Evolutionary conservation across 2,329 filamentous ascomycete species (phyloP), one percentile per base, ranked within the genome.

Genomic region (Colletotrichum zoysiae): DNA sequence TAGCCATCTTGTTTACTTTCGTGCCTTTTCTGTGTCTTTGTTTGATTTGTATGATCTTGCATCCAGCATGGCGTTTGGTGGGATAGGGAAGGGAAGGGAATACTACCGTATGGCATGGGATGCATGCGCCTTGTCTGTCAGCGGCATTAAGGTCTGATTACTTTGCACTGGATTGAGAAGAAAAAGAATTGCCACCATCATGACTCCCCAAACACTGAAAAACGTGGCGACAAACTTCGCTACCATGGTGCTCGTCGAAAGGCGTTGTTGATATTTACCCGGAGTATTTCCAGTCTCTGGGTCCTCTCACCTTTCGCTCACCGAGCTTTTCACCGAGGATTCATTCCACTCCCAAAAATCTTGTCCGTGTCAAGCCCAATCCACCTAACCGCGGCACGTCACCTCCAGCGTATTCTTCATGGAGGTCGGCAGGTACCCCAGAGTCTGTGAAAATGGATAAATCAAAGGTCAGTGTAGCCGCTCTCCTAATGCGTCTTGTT

Each of bases 11-110:
- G 14, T 11, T 30, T 5, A 5, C 9, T n/a, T 42, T n/a, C 30
- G 26, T 35, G 33, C 16, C 2, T 42, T 59, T 33, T 59, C 16
- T 38, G 16, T 30, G 1, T 55, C 16, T 35, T 33, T 1, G 20
- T 23, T 57, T 26, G 5, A 16, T 38, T 56, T 60, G 0, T 30
- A 57, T 44, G 30, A 59, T 20, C 5, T 38, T 56, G 44, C 59
- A 69, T 71, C 3, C 33, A 70, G 70, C 65, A 48, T 60, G 70
- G 65, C 70, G 70, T 72, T 72, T 59, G 6, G 33, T 68, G 7
- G 62, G 60, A 48, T 18, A 64, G 20, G 59, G 55, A 56, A 55
- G 20, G 59, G 55, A 56, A 55, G n/a, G 70, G 3, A 53, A 38
- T 26, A 59, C 16, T n/a, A 40, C 33, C 33, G 23, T 55, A 59